These are phyloP conservation scores for Salvia hispanica DNA, from an alignment of 257 asterid genomes.

Conservation along the genomic window DNA sequence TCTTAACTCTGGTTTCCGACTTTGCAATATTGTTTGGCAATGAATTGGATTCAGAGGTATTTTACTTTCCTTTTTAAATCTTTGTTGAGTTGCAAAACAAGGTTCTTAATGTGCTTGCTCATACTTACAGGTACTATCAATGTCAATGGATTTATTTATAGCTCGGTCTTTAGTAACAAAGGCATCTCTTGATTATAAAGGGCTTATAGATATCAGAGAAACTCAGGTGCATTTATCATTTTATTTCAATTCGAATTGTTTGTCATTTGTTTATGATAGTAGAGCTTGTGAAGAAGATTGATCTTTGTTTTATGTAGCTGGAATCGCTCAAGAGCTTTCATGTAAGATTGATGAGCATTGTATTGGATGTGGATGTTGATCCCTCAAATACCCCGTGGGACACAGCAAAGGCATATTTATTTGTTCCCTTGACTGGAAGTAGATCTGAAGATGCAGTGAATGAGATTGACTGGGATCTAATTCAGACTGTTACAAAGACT, in stretches of 20 bases:
- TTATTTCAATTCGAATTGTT: constrained; percentile 29
- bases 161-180: constrained; percentile 85
- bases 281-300: constrained; percentile 26
- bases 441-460: constrained; percentile 45
- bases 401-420: constrained; percentile 85
- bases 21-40: constrained; percentile 87
- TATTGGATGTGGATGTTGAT: constrained; percentile 97
- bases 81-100: constrained; percentile 16
- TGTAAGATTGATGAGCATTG: constrained; percentile 97
- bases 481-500: constrained; percentile 60
- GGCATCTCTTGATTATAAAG: constrained; percentile 69
- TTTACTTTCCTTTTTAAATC: constrained; percentile 17
- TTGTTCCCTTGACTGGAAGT: constrained; percentile 65
- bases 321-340: constrained; percentile 82
- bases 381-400: constrained; percentile 99
- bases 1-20: constrained; percentile 80
- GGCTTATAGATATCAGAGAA: constrained; percentile 62
- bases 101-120: constrained; percentile 32
- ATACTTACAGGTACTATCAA: constrained; percentile 70
- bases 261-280: constrained; percentile 22
- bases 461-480: constrained; percentile 74
- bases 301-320: constrained; percentile 52
- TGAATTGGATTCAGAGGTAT: constrained; percentile 93
- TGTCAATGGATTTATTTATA: constrained; percentile 90
- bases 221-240: constrained; percentile 60